Conservation (phyloP, 176 grass and related monocot species). For the Carex parvula region DNA sequence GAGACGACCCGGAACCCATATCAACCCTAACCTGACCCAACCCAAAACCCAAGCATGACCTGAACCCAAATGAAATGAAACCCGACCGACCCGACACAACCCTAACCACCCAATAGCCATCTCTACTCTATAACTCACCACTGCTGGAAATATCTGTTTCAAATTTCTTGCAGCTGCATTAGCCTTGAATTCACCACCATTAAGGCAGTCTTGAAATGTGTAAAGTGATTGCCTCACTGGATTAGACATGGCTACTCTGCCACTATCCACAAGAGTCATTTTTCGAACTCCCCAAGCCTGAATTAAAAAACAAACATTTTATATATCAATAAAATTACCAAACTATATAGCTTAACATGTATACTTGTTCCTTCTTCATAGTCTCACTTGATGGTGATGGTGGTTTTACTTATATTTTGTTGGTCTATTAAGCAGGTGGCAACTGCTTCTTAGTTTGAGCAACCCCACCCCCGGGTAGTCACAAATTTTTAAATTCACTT, state of each 20-base stretch:
- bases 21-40: not conserved
- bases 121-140: conserved; percentile 41
- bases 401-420: not conserved
- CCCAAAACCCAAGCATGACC: not conserved
- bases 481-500: not conserved
- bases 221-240: conserved; percentile 83
- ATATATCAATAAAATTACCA: not conserved
- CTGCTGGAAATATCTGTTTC: conserved; percentile 68
- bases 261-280: conserved; percentile 66
- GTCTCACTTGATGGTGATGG: not conserved
- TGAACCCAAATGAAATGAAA: not conserved
- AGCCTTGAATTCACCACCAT: conserved; percentile 67
- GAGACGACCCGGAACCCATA: not conserved
- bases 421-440: not conserved
- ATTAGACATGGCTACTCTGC: conserved; percentile 62
- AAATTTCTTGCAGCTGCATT: conserved; percentile 66
- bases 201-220: conserved; percentile 59
- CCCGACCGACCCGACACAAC: not conserved
- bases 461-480: too few relatives aligned
- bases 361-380: not conserved
- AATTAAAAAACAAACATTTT: not conserved
- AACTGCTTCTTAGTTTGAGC: not conserved
- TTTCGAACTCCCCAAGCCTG: conserved; percentile 94
- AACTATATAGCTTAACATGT: not conserved
- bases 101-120: not conserved